A percentile compares a stretch with the other conserved stretches of the same genome.
phyloP scores from a whole-genome alignment of 1,139 yeast genomes.

The Magnusiomyces ingens region DNA sequence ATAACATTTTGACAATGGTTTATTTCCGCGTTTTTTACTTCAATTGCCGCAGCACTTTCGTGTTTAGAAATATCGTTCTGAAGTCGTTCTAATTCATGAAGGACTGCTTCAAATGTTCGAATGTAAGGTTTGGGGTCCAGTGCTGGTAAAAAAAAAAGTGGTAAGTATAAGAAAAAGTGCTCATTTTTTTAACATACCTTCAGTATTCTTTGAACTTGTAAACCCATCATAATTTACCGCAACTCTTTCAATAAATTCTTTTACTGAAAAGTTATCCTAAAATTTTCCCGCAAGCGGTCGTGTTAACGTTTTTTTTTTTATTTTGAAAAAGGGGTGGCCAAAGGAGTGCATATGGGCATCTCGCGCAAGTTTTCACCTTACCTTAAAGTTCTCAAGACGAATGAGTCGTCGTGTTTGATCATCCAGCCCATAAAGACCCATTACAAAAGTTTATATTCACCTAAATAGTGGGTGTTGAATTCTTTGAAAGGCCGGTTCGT shows the following conservation, averaged over 20 bases:
- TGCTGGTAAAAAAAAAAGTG: constrained; percentile 19
- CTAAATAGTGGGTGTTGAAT: background rate
- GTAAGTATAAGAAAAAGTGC: background rate
- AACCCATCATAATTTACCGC: constrained; percentile 51
- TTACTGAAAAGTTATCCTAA: constrained; percentile 56
- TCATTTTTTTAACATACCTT: constrained; percentile 37
- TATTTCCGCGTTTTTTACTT: constrained; percentile 57
- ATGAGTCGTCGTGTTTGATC: constrained; percentile 63
- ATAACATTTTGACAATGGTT: constrained; percentile 64
- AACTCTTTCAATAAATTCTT: constrained; percentile 77
- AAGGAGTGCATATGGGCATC: background rate
- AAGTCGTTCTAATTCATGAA: constrained; percentile 60
- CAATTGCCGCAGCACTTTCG: constrained; percentile 45
- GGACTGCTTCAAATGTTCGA: constrained; percentile 82
- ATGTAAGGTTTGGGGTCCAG: constrained; percentile 91
- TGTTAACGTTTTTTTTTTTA: background rate
- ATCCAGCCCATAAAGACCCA: constrained; percentile 51
- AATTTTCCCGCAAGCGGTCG: background rate
- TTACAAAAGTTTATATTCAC: background rate
- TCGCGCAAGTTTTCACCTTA: constrained; percentile 12
- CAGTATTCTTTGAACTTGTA: constrained; percentile 41
- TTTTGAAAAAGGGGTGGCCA: background rate
- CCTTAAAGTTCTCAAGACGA: constrained; percentile 62
- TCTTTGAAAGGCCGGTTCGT: background rate
- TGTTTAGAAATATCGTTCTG: constrained; percentile 47